Evolutionary conservation across 176 grass and related monocot species (phyloP), one percentile per base, ranked within the genome.

Genomic region (Carex kokanica): DNA sequence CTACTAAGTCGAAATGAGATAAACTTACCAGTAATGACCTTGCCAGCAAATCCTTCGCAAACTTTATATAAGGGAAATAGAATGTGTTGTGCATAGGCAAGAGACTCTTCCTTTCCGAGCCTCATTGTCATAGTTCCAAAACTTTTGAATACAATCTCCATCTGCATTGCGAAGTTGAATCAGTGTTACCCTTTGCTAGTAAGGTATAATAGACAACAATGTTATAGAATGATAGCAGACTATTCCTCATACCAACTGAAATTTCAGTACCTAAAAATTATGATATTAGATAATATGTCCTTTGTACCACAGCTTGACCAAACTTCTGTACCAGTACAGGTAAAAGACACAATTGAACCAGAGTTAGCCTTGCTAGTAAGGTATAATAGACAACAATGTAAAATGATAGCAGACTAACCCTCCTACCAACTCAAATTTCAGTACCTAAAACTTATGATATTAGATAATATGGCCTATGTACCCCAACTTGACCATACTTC

Each of bases 41-140:
- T 98, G 63, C 95, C 95, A 67, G 95, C 87, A 88, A 98, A 95
- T 90, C 91, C 95, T 93, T 98, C 95, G 59, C 84, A 91, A 64
- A 93, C 89, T 93, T 98, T 98, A 81, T 98, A 98, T n/a, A 98
- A 64, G 10, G 95, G 91, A 84, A 73, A 41, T 83, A 98, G 65
- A 51, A 95, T 55, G 38, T 93, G 80, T 78, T 65, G 58, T 65
- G 90, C 90, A 67, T 98, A 98, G 62, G 80, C 70, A 78, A 88
- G 75, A 74, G 89, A 90, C 60, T 88, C 93, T 87, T 91, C 89
- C 24, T 91, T 74, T 23, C 88, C 95, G 85, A 93, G 87, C 55
- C 84, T 84, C 81, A 56, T 64, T 60, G 89, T 91, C 78, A 98
- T 91, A 78, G 82, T 86, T 78, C 70, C 84, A 83, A 95, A 98